Percentiles rank a stretch among this genome's conserved stretches.
Conservation (phyloP, 1,284 basidiomycete species). For the Trametes pubescens region DNA sequence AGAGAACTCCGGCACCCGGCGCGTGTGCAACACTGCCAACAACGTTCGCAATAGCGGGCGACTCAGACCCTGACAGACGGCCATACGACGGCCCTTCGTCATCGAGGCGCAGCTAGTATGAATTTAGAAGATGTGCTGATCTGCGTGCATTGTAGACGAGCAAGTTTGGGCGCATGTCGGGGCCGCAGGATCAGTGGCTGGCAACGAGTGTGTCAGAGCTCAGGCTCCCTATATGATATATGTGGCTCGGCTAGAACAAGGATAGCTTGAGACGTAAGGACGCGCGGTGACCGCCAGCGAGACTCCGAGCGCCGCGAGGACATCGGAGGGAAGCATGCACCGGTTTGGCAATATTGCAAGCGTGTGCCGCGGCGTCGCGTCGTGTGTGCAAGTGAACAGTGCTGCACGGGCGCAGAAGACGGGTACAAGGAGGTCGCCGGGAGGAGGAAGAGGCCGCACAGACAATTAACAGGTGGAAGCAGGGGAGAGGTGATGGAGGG, state of each 20-base stretch:
- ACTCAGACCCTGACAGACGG: no score
- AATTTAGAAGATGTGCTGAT: slow-evolving; percentile 5
- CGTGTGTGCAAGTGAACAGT: not conserved
- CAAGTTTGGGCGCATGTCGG: slow-evolving; percentile 1
- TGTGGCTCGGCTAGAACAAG: slow-evolving; percentile 3
- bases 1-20: no score
- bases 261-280: slow-evolving; percentile 6
- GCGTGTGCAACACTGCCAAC: no score
- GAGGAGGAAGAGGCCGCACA: not conserved
- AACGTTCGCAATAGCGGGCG: no score
- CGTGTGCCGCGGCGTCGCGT: slow-evolving; percentile 1
- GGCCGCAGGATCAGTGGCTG: slow-evolving; percentile 9
- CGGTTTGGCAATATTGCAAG: slow-evolving; percentile 10
- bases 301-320: slow-evolving; percentile 15
- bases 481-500: slow-evolving; percentile 1
- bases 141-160: not conserved
- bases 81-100: not conserved
- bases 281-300: slow-evolving; percentile 20
- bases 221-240: slow-evolving; percentile 3
- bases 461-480: not conserved
- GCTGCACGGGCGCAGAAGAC: not conserved
- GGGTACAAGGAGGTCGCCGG: not conserved
- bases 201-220: slow-evolving; percentile 3
- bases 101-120: not conserved
- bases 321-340: slow-evolving; percentile 18